Percentiles rank a stretch among this genome's conserved stretches.
Evolutionary conservation across 148 eudicot genomes (phyloP).

Genomic region (Rheum nobile): DNA sequence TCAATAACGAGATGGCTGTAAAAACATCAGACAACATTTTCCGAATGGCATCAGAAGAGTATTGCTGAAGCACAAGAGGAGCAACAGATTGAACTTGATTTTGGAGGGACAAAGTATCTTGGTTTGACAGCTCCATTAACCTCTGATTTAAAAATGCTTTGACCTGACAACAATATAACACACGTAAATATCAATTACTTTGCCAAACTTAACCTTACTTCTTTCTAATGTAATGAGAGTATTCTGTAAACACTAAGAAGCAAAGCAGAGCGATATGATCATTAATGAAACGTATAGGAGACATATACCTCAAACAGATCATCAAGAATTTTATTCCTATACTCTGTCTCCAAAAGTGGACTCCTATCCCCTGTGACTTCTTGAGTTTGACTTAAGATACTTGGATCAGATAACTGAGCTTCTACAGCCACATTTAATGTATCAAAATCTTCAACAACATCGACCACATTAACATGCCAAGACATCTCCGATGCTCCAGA

Average conservation of each 20-base stretch:
- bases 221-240: not conserved
- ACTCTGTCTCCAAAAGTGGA: constrained; percentile 80
- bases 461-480: constrained; percentile 82
- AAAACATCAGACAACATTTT: constrained; percentile 72
- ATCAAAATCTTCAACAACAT: constrained; percentile 24
- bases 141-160: constrained; percentile 87
- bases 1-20: constrained; percentile 50
- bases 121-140: constrained; percentile 59
- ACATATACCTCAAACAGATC: constrained; percentile 81
- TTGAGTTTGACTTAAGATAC: constrained; percentile 24
- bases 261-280: not conserved
- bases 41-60: constrained; percentile 60
- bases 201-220: not conserved
- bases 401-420: constrained; percentile 22
- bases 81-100: constrained; percentile 94
- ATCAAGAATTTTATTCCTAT: constrained; percentile 78
- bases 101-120: constrained; percentile 77
- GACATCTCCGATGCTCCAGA: constrained; percentile 49
- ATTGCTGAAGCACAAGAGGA: constrained; percentile 86
- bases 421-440: constrained; percentile 19
- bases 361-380: constrained; percentile 42
- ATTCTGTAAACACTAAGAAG: not conserved
- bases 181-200: constrained; percentile 5
- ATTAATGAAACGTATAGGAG: not conserved
- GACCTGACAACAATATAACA: constrained; percentile 26